Evolutionary conservation across 306 rosid species (phyloP), one percentile per base, ranked within the genome.

Genomic region (Medicago ruthenica): DNA sequence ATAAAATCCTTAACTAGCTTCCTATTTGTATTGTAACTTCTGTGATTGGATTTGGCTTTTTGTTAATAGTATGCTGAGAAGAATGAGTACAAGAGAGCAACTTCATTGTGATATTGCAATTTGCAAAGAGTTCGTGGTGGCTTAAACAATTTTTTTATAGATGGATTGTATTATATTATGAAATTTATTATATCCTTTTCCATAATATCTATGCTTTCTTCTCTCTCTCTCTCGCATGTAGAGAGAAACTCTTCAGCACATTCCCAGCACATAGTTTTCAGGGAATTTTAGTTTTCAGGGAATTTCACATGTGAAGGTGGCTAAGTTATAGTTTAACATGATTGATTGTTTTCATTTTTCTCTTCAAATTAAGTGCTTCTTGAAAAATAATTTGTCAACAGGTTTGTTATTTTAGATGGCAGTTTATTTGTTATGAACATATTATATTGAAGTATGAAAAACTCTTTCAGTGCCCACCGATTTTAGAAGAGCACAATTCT

Each of bases 401-500:
- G 8, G 22, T 80, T 69, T 55, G 21, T 51, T 58, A 42, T 22
- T 34, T 67, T 79, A 17, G 27, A 41, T 44, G 53, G 27, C 24
- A 21, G 16, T 53, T 70, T 16, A 34, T 13, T 59, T 79, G 40
- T 67, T 66, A 47, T 70, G 76, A 36, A 61, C 39, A 10, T 31
- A 40, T 41, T 9, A 31, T 71, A 55, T 44, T 68, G 45, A 73
- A 67, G 39, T 59, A 40, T 80, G 27, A 21, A 76, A 37, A 65
- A 44, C 18, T 80, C 51, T 40, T 74, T 77, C 88, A 91, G 98
- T 91, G 91, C 72, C 88, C 91, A 1, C 83, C 87, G 0, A 74
- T 75, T 75, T 82, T 85, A 86, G 96, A 84, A 78, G 96, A 84
- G 87, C 89, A 63, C 0, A 87, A 83, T 39, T 75, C 88, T 22